phyloP scores from a whole-genome alignment of 345 rosid species.

The Ceriops tagal region DNA sequence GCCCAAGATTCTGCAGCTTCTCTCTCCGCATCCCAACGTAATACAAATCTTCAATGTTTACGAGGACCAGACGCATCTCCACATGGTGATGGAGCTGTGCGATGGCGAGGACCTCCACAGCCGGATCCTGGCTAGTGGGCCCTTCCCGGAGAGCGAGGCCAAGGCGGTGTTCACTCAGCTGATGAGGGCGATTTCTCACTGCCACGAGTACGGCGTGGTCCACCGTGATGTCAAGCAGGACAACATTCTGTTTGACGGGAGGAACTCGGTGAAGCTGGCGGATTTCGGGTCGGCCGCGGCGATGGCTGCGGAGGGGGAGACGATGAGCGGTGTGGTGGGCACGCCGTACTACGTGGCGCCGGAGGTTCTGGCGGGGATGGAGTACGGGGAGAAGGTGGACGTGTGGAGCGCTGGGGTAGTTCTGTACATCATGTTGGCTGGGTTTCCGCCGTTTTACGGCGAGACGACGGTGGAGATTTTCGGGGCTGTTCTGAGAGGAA shows the following conservation, averaged over 20 bases:
- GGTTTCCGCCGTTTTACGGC: constrained; percentile 71
- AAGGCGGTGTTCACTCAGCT: constrained; percentile 42
- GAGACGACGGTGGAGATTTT: constrained; percentile 66
- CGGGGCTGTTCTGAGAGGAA: constrained; percentile 60
- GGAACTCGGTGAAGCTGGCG: constrained; percentile 40
- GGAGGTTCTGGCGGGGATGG: constrained; percentile 69
- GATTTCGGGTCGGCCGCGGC: constrained; percentile 74
- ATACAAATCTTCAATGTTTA: constrained; percentile 45
- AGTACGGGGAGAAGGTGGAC: constrained; percentile 71
- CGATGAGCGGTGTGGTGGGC: constrained; percentile 56
- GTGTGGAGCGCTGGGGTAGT: constrained; percentile 85
- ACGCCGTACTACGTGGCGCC: constrained; percentile 87
- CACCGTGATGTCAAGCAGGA: constrained; percentile 85
- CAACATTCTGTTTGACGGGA: constrained; percentile 51
- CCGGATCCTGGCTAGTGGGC: constrained; percentile 28
- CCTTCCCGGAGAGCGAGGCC: constrained; percentile 42
- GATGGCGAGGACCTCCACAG: constrained; percentile 52
- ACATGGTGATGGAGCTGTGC: constrained; percentile 61
- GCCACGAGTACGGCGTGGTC: constrained; percentile 58
- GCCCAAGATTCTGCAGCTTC: constrained; percentile 59
- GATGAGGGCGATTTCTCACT: constrained; percentile 58
- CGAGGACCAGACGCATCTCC: constrained; percentile 53
- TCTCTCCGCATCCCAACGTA: constrained; percentile 63
- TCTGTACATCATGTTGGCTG: constrained; percentile 65
- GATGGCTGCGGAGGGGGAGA: constrained; percentile 22